These are phyloP conservation scores for Aspergillus costaricaensis DNA, from an alignment of 2,329 filamentous ascomycete species.

Conservation along the genomic window DNA sequence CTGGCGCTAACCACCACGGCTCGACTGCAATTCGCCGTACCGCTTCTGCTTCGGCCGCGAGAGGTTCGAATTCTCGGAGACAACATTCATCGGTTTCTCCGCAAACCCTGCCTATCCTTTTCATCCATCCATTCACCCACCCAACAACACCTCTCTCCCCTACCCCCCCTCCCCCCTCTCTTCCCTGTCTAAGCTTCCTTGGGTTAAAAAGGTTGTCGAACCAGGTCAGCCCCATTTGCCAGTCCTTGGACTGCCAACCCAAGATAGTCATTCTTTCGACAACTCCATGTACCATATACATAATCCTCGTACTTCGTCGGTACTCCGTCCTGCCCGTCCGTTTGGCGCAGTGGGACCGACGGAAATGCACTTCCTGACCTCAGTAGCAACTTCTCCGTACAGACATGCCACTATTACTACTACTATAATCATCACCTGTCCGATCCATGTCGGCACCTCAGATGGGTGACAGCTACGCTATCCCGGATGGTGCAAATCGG, in stretches of 20 bases:
- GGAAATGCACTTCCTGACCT: conserved; percentile 11
- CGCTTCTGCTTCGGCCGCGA: conserved; percentile 13
- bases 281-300: neutral
- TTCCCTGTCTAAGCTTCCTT: neutral
- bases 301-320: neutral
- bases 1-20: neutral
- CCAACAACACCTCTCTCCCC: neutral
- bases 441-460: neutral
- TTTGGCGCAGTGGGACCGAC: conserved; percentile 5
- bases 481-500: conserved; percentile 5
- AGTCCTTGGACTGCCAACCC: neutral
- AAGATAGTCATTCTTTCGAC: neutral
- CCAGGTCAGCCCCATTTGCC: neutral
- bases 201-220: neutral
- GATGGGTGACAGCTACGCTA: conserved; percentile 5
- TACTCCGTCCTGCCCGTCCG: conserved; percentile 4
- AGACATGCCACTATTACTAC: neutral
- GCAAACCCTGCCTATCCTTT: conserved; percentile 22
- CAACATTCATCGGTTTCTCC: conserved; percentile 15
- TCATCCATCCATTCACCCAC: neutral
- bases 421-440: neutral
- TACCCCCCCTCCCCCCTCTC: neutral
- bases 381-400: neutral
- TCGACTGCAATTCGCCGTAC: conserved; percentile 1
- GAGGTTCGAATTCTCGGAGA: conserved; percentile 21